Conservation (phyloP, 75 land plant species). For the Larix kaempferi region DNA sequence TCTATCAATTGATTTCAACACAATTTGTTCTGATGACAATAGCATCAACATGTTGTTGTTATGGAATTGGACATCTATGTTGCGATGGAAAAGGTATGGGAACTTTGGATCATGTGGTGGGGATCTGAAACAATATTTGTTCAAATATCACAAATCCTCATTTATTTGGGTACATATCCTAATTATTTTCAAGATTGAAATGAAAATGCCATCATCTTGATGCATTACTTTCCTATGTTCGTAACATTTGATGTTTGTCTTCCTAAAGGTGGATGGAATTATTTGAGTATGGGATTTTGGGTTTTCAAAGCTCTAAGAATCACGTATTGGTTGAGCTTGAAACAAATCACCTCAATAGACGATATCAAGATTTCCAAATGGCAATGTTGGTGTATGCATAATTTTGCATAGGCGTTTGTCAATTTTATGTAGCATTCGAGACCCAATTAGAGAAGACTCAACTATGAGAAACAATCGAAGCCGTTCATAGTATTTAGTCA, state of each 20-base stretch:
- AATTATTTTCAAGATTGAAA: background rate
- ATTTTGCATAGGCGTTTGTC: background rate
- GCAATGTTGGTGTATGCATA: background rate
- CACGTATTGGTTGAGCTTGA: background rate
- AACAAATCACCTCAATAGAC: background rate
- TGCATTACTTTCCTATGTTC: background rate
- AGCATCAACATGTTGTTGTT: too few species aligned
- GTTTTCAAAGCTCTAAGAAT: background rate
- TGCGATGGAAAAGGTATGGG: background rate
- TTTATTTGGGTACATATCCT: background rate
- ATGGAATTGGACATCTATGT: background rate
- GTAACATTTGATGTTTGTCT: background rate
- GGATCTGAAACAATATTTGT: background rate
- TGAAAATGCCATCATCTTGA: background rate
- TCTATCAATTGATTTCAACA: too few species aligned
- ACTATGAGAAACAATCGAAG: background rate
- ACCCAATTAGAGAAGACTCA: background rate
- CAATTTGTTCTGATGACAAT: too few species aligned
- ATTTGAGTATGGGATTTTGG: background rate
- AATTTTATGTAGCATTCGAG: background rate
- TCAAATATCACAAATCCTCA: background rate
- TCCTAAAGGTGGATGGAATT: background rate
- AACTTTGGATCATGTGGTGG: background rate
- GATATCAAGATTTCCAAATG: background rate
- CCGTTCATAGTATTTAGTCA: background rate